Evolutionary conservation across 2,329 filamentous ascomycete genomes (phyloP).

Genomic region (Biscogniauxia mediterranea): DNA sequence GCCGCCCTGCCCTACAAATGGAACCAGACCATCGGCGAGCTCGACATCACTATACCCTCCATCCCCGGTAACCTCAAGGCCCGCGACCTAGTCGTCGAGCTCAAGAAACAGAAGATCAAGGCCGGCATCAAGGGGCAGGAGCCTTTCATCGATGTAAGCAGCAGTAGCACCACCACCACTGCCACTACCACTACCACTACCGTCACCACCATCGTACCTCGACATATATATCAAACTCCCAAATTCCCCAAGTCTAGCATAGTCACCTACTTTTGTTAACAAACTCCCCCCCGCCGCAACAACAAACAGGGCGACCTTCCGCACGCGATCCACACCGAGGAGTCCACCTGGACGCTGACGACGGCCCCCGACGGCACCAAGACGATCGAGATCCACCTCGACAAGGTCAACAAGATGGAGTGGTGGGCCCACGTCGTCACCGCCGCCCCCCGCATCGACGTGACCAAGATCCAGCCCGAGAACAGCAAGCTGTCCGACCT

Average conservation of each 20-base stretch:
- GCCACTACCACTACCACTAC: no score
- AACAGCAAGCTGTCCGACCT: constrained; percentile 88
- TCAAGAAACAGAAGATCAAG: constrained; percentile 75
- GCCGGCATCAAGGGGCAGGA: constrained; percentile 87
- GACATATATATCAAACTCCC: neutral
- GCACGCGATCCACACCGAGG: constrained; percentile 75
- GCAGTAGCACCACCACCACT: no score
- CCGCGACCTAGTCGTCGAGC: constrained; percentile 76
- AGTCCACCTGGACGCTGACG: constrained; percentile 91
- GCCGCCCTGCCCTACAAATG: constrained; percentile 93
- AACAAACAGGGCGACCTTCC: constrained; percentile 75
- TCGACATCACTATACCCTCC: constrained; percentile 70
- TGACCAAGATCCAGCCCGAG: constrained; percentile 91
- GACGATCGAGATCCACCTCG: constrained; percentile 77
- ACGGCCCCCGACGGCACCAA: constrained; percentile 66
- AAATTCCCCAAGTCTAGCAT: neutral
- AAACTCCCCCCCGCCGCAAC: constrained; percentile 11
- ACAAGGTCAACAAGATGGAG: constrained; percentile 95
- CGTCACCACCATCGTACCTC: constrained; percentile 1
- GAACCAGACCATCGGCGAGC: constrained; percentile 86
- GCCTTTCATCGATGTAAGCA: constrained; percentile 72
- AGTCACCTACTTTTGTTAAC: constrained; percentile 8
- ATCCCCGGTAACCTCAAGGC: constrained; percentile 83
- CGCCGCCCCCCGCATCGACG: constrained; percentile 85
- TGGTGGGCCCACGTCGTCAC: constrained; percentile 97